Evolutionary conservation across 306 rosid species (phyloP).

Genomic region (Alnus glutinosa): DNA sequence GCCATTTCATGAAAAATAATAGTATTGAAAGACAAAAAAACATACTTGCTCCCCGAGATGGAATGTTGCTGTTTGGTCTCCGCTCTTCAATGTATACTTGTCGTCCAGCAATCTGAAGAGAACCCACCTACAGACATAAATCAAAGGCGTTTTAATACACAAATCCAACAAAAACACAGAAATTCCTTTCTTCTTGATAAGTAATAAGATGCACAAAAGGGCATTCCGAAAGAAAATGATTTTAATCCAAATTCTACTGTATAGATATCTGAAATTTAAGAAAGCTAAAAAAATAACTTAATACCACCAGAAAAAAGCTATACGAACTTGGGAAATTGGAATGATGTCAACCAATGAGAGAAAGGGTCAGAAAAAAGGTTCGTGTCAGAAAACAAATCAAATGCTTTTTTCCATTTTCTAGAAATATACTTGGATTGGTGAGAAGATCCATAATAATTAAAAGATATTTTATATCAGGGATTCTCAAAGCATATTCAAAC

Average conservation of each 20-base stretch:
- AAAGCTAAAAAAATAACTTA: neutral
- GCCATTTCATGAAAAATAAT: neutral
- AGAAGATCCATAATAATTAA: neutral
- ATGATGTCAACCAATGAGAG: neutral
- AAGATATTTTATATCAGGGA: neutral
- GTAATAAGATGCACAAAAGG: neutral
- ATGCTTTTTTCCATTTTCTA: neutral
- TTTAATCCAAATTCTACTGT: neutral
- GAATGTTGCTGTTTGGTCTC: constrained; percentile 85
- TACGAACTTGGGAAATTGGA: neutral
- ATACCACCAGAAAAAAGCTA: neutral
- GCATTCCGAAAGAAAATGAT: neutral
- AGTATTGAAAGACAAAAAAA: neutral
- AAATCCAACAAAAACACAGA: neutral
- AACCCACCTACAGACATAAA: constrained; percentile 56
- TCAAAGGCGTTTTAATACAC: neutral
- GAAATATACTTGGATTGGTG: neutral
- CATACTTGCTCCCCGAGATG: constrained; percentile 84
- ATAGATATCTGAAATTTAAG: neutral
- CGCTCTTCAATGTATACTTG: constrained; percentile 92
- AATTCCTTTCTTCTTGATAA: neutral
- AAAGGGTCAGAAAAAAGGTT: neutral
- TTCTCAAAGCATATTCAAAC: constrained; percentile 34
- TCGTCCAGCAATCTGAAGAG: constrained; percentile 77
- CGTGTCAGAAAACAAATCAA: neutral